Evolutionary conservation across 2,329 filamentous ascomycete genomes (phyloP).

Genomic region (Macrophomina tecta): DNA sequence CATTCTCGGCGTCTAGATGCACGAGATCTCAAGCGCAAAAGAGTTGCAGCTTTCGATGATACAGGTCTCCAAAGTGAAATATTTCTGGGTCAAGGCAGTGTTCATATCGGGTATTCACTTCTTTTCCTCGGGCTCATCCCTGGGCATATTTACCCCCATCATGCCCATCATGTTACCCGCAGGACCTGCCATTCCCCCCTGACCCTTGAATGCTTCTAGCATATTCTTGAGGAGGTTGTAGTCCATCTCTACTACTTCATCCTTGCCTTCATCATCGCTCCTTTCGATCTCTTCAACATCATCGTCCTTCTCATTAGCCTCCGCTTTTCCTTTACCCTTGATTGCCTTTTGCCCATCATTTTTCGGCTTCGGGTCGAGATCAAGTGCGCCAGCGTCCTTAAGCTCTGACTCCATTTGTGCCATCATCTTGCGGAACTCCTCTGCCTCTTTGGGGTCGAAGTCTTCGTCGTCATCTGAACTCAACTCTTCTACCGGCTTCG

Average conservation of each 20-base stretch:
- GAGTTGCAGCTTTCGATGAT: too few species aligned
- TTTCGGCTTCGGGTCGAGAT: conserved; percentile 42
- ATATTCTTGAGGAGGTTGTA: conserved; percentile 90
- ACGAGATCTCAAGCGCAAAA: too few species aligned
- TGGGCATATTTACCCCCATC: conserved; percentile 82
- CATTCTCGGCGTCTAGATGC: too few species aligned
- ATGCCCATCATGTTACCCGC: conserved; percentile 85
- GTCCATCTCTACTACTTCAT: conserved; percentile 71
- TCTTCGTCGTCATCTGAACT: conserved; percentile 37
- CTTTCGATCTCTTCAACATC: conserved; percentile 43
- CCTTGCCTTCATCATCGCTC: conserved; percentile 53
- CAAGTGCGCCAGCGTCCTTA: conserved; percentile 69
- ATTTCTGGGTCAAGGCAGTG: too few species aligned
- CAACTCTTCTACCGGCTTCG: conserved; percentile 45
- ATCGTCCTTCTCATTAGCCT: conserved; percentile 33
- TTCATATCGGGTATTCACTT: conserved; percentile 1
- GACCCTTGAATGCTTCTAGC: conserved; percentile 89
- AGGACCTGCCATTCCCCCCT: conserved; percentile 83
- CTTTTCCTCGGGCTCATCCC: conserved; percentile 63
- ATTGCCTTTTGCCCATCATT: conserved; percentile 28
- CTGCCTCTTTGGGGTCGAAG: conserved; percentile 58
- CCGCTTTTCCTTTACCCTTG: conserved; percentile 40
- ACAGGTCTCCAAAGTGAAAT: too few species aligned
- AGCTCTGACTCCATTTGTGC: conserved; percentile 76
- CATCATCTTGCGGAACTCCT: conserved; percentile 69